Percentiles rank a stretch among this genome's conserved stretches.
Conservation (phyloP, 805 yeast genomes). For the Candida ascalaphidarum region DNA sequence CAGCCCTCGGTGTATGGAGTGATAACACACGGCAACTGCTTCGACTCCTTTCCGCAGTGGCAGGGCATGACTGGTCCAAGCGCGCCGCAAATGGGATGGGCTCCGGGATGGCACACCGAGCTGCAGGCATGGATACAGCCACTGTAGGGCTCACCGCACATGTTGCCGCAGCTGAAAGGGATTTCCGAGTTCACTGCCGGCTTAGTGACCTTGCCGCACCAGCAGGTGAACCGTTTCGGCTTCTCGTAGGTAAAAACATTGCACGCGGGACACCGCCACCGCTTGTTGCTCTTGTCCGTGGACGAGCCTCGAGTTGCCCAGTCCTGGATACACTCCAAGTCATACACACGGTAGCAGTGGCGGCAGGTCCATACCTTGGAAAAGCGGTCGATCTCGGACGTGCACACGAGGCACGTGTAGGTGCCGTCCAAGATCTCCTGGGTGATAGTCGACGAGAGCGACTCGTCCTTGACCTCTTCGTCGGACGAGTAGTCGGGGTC, state of each 20-base stretch:
- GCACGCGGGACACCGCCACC: slow-evolving; percentile 87
- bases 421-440: slow-evolving; percentile 58
- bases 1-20: slow-evolving; percentile 64
- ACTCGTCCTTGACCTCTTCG: slow-evolving; percentile 13
- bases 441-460: slow-evolving; percentile 35
- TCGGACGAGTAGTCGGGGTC: slow-evolving; percentile 2
- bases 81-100: slow-evolving; percentile 76
- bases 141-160: slow-evolving; percentile 51
- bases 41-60: slow-evolving; percentile 59
- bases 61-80: slow-evolving; percentile 65
- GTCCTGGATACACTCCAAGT: slow-evolving; percentile 71
- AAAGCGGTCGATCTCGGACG: slow-evolving; percentile 62
- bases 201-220: slow-evolving; percentile 78
- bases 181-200: slow-evolving; percentile 48
- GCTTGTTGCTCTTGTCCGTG: slow-evolving; percentile 41
- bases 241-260: slow-evolving; percentile 41
- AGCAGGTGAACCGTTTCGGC: slow-evolving; percentile 61
- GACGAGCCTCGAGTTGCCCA: slow-evolving; percentile 81
- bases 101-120: slow-evolving; percentile 80
- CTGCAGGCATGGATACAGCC: slow-evolving; percentile 70
- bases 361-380: slow-evolving; percentile 75
- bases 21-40: slow-evolving; percentile 64
- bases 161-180: slow-evolving; percentile 88
- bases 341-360: slow-evolving; percentile 76
- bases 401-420: slow-evolving; percentile 82